phyloP scores from a whole-genome alignment of 495 filamentous ascomycete species.

The Elasticomyces elasticus region DNA sequence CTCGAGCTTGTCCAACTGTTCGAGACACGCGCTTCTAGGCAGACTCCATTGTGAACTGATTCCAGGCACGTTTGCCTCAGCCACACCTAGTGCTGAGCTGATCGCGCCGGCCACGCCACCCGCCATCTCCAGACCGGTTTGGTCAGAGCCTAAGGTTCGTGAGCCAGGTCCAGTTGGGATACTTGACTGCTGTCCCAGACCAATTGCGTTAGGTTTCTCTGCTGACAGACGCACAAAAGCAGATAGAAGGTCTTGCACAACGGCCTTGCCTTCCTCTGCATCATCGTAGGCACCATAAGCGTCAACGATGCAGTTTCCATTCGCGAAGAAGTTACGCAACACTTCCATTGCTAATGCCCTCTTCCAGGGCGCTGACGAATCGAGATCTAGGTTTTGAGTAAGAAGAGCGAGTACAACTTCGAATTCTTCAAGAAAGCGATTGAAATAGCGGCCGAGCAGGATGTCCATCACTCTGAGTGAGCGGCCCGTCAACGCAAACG shows the following conservation, averaged over 20 bases:
- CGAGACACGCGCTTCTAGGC: constrained; percentile 77
- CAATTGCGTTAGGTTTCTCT: constrained; percentile 80
- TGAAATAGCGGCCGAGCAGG: constrained; percentile 64
- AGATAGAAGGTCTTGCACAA: constrained; percentile 71
- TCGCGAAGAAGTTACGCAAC: constrained; percentile 71
- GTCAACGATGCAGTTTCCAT: constrained; percentile 63
- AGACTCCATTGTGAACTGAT: constrained; percentile 88
- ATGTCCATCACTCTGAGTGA: constrained; percentile 72
- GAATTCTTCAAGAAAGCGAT: constrained; percentile 64
- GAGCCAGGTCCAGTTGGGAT: constrained; percentile 45
- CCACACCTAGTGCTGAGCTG: constrained; percentile 69
- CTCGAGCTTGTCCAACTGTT: constrained; percentile 87
- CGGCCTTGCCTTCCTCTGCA: constrained; percentile 58
- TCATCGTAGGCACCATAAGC: constrained; percentile 76
- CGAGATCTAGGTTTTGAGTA: constrained; percentile 80
- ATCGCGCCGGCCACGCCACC: constrained; percentile 84
- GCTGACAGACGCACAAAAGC: constrained; percentile 79
- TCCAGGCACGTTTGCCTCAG: constrained; percentile 58
- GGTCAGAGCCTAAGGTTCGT: constrained; percentile 47
- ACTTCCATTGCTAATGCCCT: constrained; percentile 84
- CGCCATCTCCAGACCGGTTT: constrained; percentile 68
- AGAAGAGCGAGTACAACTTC: constrained; percentile 77
- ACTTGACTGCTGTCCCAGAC: constrained; percentile 75
- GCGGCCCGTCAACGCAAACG: constrained; percentile 75
- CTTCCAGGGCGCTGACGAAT: constrained; percentile 68